Base-by-base conservation (phyloP, 208 protist species). In the Endotrypanum monterogeii region DNA sequence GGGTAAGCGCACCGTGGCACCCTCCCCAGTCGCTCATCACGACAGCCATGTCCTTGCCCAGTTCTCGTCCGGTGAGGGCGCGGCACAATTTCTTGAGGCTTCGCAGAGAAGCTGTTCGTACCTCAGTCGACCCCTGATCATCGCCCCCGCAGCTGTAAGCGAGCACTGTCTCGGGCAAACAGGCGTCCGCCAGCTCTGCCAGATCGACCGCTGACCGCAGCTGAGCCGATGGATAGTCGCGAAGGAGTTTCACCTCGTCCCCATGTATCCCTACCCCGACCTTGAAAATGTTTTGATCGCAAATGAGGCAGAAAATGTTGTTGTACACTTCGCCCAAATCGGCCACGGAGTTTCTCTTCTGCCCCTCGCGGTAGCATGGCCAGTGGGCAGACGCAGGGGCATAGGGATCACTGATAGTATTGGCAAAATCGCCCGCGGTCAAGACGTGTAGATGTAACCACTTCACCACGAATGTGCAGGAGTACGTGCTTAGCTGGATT, bases 21-120 rank as follows among this genome's bases (percentile, higher is more conserved):
- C 86, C 78, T 39, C 84, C 83, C 88, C 88, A 93, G 32, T 88
- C 80, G 44, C 88, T 93, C 51, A 65, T 73, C 20, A 88, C 79
- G 3, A 93, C 78, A 63, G 73, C 63, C 39, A 71, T 67, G 46
- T 90, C 84, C 62, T 93, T 93, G 50, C 71, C 67, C 18, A 93
- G 79, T 8, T 67, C 50, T 51, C 62, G 71, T 0, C 75, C 82
- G 9, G 80, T 74, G 37, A 85, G 88, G 5, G 63, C 63, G n/a
- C 62, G n/a, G 61, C 75, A 71, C 23, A 93, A 39, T 44, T 76
- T 83, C 63, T 88, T 90, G 28, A 93, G 73, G 58, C 88, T 89
- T 32, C 63, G 63, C 51, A 76, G 60, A 35, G 60, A 73, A 46
- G 77, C 44, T 41, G 63, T 76, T 67, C 48, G 67, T 50, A 78